Base-by-base conservation (phyloP, 2,329 filamentous ascomycete species). In the Cercospora sesami region DNA sequence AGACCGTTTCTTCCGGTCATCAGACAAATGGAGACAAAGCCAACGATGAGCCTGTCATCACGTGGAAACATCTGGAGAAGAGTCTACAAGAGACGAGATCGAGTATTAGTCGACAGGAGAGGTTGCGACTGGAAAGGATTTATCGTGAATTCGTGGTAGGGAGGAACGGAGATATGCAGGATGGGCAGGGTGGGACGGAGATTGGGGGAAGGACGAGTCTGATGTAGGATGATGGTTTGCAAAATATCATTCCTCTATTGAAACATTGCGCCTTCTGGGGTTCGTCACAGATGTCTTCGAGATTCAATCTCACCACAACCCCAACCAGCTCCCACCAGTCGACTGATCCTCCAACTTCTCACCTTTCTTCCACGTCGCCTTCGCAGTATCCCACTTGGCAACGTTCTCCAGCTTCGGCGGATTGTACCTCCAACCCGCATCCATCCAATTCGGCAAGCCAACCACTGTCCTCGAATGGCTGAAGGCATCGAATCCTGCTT, bases 81-180 rank as follows among this genome's bases (percentile, higher is more conserved):
- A 91, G 91, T 45, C 83, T 99, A 66, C 86, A 86, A 23, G 90
- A 83, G 60, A 97, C 94, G 4, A 85, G 94, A 72, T 87, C 92
- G 23, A 96, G 92, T 79, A 96, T 98, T 73, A 92, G 91, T 76
- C 83, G 84, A 3, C 87, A 93, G 68, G 95, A 99, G 81, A 86
- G 89, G 74, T 84, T 82, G 69, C 84, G 94, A 68, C 80, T 99
- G 72, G 85, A 87, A 75, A 87, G 87, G 48, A 97, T 99, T 69
- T 99, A 99, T 78, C 84, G 86, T 16, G 95, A 99, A 81, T 99
- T 99, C 83, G 90, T 97, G 0, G 91, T 92, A 4, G 94, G 93
- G 0, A 86, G 95, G 73, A 97, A 94, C 79, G 95, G 95, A 7
- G 94, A 98, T 83, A 93, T 99, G 92, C 92, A 90, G 68, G 94